phyloP scores from a whole-genome alignment of 2,329 filamentous ascomycete genomes.

The Cladophialophora psammophila region DNA sequence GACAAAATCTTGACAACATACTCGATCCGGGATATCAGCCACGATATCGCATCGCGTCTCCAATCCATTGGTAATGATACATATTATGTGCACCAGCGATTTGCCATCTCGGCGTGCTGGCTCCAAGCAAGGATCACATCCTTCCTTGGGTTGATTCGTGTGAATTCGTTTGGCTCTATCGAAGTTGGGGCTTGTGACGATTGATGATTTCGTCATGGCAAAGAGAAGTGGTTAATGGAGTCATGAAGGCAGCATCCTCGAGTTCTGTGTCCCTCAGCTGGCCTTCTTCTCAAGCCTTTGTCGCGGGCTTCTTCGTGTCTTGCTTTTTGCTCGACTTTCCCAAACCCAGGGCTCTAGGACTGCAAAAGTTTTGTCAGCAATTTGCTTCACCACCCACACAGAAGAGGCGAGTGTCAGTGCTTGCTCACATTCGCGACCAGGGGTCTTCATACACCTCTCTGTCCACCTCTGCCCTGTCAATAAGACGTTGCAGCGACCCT shows the following conservation, averaged over 20 bases:
- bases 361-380: neutral
- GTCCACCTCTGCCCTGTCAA: conserved; percentile 10
- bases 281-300: neutral
- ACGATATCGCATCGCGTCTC: neutral
- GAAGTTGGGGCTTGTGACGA: neutral
- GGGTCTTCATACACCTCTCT: conserved; percentile 16
- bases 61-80: neutral
- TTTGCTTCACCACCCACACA: neutral
- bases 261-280: neutral
- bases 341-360: neutral
- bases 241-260: neutral
- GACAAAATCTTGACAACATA: neutral
- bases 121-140: neutral
- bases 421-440: conserved; percentile 1
- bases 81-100: neutral
- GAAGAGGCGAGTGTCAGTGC: neutral
- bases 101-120: neutral
- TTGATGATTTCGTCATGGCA: too few relatives aligned
- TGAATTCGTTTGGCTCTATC: neutral
- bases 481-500: conserved; percentile 7
- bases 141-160: neutral
- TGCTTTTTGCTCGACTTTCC: conserved; percentile 1
- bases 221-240: neutral
- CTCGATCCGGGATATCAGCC: neutral
- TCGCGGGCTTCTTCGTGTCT: neutral